Evolutionary conservation across 768 basidiomycete genomes (phyloP), one percentile per base, ranked within the genome.

Genomic region (Lactifluus volemus): DNA sequence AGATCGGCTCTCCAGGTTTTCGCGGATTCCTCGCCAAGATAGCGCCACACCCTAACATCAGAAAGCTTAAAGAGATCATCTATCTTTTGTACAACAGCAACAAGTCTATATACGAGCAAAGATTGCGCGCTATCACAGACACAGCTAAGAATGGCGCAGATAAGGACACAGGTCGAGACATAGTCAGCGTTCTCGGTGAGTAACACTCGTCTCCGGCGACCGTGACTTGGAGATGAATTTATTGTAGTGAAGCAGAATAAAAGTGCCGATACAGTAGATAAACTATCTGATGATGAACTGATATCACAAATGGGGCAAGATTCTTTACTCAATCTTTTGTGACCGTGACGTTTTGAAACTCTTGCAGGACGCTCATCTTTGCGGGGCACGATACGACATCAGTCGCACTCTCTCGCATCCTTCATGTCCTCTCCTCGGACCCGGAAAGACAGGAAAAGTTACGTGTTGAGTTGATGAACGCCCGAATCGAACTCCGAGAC

Each of bases 221-320:
- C 5, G 5, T 11, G 25, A 39, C 38, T 39, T 41, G 39, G 45
- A 19, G 10, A 12, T 17, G 30, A 39, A 49, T 49, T 12, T 21
- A 9, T 42, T 12, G 10, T 58, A 70, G 70, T 71, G 38, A 67
- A 60, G 55, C 65, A 68, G 29, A 70, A 70, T 59, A 56, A 58
- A 44, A 45, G 39, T 25, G 65, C 66, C 3, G 38, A 59, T 30
- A 44, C 57, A 9, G 64, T 58, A 41, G 67, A 71, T 45, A 65
- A 68, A 36, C 49, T 72, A 39, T 63, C 65, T 6, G 70, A 71
- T 17, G 64, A 67, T 30, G 68, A 71, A 50, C 48, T 70, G 19
- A 65, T 71, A 15, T 68, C 67, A 8, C 70, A 70, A 58, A 70
- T 71, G 63, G 67, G 66, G 71, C 70, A 65, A 52, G 12, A 32